Evolutionary conservation across 352 stramenopile genomes (phyloP).

Genomic region (Globisporangium orthogonon): DNA sequence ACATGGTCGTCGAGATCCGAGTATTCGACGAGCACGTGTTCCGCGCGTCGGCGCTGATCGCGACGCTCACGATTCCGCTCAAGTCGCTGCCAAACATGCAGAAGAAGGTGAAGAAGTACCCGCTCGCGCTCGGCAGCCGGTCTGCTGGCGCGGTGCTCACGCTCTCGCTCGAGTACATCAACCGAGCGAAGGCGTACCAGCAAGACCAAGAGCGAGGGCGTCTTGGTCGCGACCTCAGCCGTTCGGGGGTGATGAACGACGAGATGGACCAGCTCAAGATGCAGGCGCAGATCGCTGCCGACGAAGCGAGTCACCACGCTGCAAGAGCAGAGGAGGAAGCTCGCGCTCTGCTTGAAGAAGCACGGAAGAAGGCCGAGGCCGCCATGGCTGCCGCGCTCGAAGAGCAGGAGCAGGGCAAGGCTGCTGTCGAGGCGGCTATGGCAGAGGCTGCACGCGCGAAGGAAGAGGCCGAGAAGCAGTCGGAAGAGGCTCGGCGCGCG

Average conservation of each 20-base stretch:
- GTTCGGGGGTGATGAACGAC: constrained; percentile 67
- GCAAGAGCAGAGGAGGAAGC: constrained; percentile 69
- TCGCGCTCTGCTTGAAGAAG: constrained; percentile 64
- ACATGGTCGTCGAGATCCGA: constrained; percentile 81
- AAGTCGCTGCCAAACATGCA: constrained; percentile 82
- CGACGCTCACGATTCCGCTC: constrained; percentile 70
- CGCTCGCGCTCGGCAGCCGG: constrained; percentile 68
- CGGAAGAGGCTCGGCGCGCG: constrained; percentile 60
- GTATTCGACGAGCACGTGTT: constrained; percentile 83
- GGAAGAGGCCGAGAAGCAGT: constrained; percentile 76
- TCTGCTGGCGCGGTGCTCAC: constrained; percentile 73
- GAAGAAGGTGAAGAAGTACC: constrained; percentile 80
- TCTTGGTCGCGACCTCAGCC: constrained; percentile 49
- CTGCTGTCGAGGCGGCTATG: constrained; percentile 79
- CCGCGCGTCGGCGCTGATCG: constrained; percentile 61
- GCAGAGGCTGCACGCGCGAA: constrained; percentile 72
- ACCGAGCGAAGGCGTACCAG: constrained; percentile 75
- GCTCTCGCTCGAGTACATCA: constrained; percentile 77
- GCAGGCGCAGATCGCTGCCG: constrained; percentile 72
- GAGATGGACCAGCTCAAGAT: constrained; percentile 82
- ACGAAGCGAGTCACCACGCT: constrained; percentile 72
- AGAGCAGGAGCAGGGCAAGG: constrained; percentile 76
- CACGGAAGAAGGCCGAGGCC: constrained; percentile 72
- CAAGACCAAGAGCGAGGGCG: constrained; percentile 60
- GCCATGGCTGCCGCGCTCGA: constrained; percentile 76